Percentiles rank a stretch among this genome's conserved stretches.
Evolutionary conservation across 345 rosid species (phyloP).

Genomic region (Angophora floribunda): DNA sequence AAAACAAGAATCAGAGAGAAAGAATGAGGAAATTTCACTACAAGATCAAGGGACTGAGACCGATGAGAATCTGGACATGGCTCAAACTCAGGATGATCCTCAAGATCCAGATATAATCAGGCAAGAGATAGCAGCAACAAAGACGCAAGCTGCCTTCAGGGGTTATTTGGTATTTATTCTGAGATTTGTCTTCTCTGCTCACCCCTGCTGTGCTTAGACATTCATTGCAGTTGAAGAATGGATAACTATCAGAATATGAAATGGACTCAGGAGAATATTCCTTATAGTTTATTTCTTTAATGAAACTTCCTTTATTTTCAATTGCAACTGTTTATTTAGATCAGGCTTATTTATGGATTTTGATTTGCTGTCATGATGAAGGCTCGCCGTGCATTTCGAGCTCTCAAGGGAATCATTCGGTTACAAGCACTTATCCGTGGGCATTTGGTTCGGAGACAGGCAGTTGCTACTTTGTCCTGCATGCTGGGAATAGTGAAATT

Average conservation of each 20-base stretch:
- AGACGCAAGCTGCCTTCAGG: slow-evolving; percentile 90
- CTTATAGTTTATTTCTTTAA: neutral
- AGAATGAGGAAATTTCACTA: slow-evolving; percentile 30
- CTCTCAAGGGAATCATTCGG: slow-evolving; percentile 96
- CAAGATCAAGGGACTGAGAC: slow-evolving; percentile 20
- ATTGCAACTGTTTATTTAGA: neutral
- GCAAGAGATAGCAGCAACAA: slow-evolving; percentile 67
- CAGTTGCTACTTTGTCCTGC: slow-evolving; percentile 65
- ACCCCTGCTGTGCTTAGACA: neutral
- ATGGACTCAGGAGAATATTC: neutral
- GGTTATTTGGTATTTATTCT: slow-evolving; percentile 65
- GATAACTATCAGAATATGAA: neutral
- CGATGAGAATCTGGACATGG: slow-evolving; percentile 19
- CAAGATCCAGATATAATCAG: slow-evolving; percentile 42
- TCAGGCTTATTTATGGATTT: neutral
- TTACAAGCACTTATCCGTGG: slow-evolving; percentile 96
- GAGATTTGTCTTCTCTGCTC: neutral
- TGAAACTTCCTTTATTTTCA: slow-evolving; percentile 12
- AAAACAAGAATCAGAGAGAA: slow-evolving; percentile 23
- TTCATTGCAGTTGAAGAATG: neutral
- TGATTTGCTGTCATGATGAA: slow-evolving; percentile 8
- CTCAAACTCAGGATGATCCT: slow-evolving; percentile 16
- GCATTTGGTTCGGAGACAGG: slow-evolving; percentile 91
- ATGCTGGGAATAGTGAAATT: slow-evolving; percentile 79
- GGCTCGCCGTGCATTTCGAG: slow-evolving; percentile 94